A percentile compares a stretch with the other conserved stretches of the same genome.
These are phyloP conservation scores for Crucihimalaya himalaica DNA, from an alignment of 345 rosid genomes.

Conservation along the genomic window DNA sequence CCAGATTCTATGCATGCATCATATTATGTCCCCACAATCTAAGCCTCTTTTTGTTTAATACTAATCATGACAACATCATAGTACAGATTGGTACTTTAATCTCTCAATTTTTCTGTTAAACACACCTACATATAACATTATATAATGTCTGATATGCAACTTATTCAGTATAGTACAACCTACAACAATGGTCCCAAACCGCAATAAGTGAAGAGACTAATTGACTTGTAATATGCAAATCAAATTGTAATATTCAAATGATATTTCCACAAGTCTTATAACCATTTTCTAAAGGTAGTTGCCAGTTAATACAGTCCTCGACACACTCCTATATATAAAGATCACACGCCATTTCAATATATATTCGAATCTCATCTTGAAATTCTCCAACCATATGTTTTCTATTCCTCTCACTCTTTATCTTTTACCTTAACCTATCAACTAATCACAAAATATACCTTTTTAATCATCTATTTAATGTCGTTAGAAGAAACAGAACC, in stretches of 20 bases:
- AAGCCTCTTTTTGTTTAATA: not conserved
- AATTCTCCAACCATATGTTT: conserved; percentile 4
- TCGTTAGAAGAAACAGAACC: conserved; percentile 59
- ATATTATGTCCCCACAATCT: conserved; percentile 38
- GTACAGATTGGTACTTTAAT: conserved; percentile 24
- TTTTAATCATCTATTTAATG: conserved; percentile 45
- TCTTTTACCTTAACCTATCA: conserved; percentile 11
- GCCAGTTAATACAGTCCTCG: conserved; percentile 2
- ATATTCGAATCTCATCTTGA: conserved; percentile 18
- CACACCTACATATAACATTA: not conserved
- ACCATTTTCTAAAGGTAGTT: conserved; percentile 3
- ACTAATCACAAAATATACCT: conserved; percentile 1
- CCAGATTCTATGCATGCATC: conserved; percentile 30
- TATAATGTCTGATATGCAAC: conserved; percentile 24
- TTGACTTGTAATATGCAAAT: conserved; percentile 31
- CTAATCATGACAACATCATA: conserved; percentile 34
- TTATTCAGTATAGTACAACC: conserved; percentile 32
- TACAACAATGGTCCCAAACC: conserved; percentile 39
- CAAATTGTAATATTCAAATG: conserved; percentile 25
- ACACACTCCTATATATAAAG: conserved; percentile 9
- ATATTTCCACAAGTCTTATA: conserved; percentile 7
- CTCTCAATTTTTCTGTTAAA: not conserved
- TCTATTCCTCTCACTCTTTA: not conserved
- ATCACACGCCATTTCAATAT: conserved; percentile 24
- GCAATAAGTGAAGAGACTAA: conserved; percentile 28